Base-by-base conservation (phyloP, 352 stramenopile species). In the Labyrinthula sp. region DNA sequence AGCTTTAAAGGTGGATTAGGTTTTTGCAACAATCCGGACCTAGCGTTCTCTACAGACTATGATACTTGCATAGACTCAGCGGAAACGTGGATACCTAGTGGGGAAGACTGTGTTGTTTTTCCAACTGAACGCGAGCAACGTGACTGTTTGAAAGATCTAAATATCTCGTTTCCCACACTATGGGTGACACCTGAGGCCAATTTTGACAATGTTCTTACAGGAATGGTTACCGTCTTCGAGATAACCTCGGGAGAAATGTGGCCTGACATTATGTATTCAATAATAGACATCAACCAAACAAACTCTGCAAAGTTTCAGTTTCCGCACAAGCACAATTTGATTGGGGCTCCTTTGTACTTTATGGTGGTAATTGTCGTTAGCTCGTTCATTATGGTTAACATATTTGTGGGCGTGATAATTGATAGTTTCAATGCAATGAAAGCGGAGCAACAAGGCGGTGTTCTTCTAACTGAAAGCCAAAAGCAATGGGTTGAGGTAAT, bases 351-450 rank as follows among this genome's bases (percentile, higher is more conserved):
- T n/a, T 50, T 26, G 36, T 84, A 80, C 36, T 86, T 82, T 38
- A 60, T 83, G 0, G 28, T 65, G 0, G 82, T 82, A 48, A 87
- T 82, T 14, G 67, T 87, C 54, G 62, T 87, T n/a, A 68, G 75
- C 3, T 77, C 73, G 37, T 89, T 89, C 43, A 83, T 89, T 24
- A 72, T 86, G 8, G 71, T 83, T 3, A 87, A 89, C 29, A 48
- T 89, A 0, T 87, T 89, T 29, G 66, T 84, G 1, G 76, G 77
- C 2, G 71, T 89, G 10, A 82, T 89, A 45, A 85, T 83, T 35
- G 76, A 89, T 36, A 88, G 84, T 40, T 89, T 87, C 45, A 87
- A 85, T 47, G 65, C 71, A 22, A 82, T 83, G 75, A 88, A 82
- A 28, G 63, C 57, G 1, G 57, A 63, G 2, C 50, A 79, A 1